Percentiles rank a stretch among this genome's conserved stretches.
Evolutionary conservation across 2,329 filamentous ascomycete species (phyloP).

Genomic region (Knufia petricola): DNA sequence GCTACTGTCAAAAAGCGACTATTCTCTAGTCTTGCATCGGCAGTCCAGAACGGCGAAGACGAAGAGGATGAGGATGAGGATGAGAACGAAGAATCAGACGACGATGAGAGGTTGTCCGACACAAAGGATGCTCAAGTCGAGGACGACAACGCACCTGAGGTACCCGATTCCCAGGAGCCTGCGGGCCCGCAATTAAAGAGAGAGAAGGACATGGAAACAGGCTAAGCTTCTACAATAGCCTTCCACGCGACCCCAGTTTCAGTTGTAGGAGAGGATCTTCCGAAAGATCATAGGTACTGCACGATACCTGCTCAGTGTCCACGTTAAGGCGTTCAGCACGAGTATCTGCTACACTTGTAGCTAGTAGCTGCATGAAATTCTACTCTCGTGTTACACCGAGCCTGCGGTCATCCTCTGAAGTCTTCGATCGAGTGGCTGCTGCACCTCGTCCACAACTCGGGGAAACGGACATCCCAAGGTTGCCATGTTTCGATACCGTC

Average conservation of each 20-base stretch:
- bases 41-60: neutral
- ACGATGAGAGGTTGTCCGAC: conserved; percentile 4
- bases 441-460: too few species aligned
- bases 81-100: neutral
- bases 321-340: neutral
- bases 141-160: neutral
- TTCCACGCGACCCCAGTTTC: too few species aligned
- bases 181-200: neutral
- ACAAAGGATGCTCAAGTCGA: conserved; percentile 2
- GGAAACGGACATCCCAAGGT: too few species aligned
- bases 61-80: neutral
- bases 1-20: neutral
- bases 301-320: too few species aligned
- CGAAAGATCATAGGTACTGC: too few species aligned
- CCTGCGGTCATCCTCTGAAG: too few species aligned
- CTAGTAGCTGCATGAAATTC: too few species aligned
- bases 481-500: too few species aligned
- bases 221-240: neutral
- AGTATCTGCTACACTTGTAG: too few species aligned
- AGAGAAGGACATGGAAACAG: neutral
- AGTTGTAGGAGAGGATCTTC: too few species aligned
- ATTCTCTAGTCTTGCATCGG: conserved; percentile 2
- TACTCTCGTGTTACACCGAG: too few species aligned
- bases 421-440: too few species aligned
- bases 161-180: conserved; percentile 7